These are phyloP conservation scores for Phallus indusiatus DNA, from an alignment of 768 basidiomycete genomes.

Conservation along the genomic window DNA sequence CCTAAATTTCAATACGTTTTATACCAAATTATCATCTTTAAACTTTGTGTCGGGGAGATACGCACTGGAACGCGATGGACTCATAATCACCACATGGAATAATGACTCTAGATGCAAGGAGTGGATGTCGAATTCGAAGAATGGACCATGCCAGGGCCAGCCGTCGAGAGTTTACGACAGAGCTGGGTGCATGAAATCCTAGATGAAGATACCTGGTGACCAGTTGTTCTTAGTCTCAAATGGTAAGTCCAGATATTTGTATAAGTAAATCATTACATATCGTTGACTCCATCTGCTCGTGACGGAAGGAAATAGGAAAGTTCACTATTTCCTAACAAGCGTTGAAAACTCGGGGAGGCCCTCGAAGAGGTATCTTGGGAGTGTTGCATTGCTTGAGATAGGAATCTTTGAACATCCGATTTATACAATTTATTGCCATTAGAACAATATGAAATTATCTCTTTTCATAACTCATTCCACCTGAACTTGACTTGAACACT, in stretches of 20 bases:
- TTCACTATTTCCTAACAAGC: constrained; percentile 66
- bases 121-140: constrained; percentile 57
- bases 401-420: too few relatives aligned
- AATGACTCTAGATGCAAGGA: constrained; percentile 52
- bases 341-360: constrained; percentile 24
- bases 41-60: constrained; percentile 6
- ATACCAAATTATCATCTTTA: neutral
- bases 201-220: constrained; percentile 67
- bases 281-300: constrained; percentile 74
- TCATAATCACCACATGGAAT: constrained; percentile 43
- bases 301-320: constrained; percentile 72
- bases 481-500: too few relatives aligned
- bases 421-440: too few relatives aligned
- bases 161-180: constrained; percentile 35
- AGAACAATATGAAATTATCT: too few relatives aligned
- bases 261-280: constrained; percentile 48
- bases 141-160: constrained; percentile 62
- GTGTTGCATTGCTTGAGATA: neutral
- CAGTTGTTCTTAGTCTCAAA: neutral
- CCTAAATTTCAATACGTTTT: constrained; percentile 21
- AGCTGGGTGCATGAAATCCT: constrained; percentile 43
- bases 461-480: too few relatives aligned
- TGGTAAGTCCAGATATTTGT: neutral
- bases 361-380: neutral
- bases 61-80: constrained; percentile 62